phyloP scores from a whole-genome alignment of 1,139 yeast genomes.

The Arxiozyma bovina region DNA sequence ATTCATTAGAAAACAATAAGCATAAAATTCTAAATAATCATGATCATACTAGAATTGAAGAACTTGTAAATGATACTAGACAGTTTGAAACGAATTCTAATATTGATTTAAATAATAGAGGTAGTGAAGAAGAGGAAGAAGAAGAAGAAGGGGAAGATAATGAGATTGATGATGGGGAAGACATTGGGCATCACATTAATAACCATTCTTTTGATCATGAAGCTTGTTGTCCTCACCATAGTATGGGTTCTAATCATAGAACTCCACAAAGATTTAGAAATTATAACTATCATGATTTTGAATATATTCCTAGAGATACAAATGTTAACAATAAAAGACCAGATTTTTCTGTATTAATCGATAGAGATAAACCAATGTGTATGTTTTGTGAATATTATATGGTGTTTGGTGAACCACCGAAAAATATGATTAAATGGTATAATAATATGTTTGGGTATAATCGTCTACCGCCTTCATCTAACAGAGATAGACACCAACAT shows the following conservation, averaged over 20 bases:
- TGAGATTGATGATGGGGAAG: conserved; percentile 3
- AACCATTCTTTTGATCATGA: conserved; percentile 5
- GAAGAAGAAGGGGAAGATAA: not conserved
- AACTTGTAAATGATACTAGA: not conserved
- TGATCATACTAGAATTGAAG: conserved; percentile 1
- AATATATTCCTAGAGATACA: conserved; percentile 10
- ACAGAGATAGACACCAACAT: conserved; percentile 7
- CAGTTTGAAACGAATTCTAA: not conserved
- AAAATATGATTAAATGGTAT: conserved; percentile 42
- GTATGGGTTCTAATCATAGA: conserved; percentile 2
- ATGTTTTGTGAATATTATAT: conserved; percentile 54
- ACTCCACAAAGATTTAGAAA: conserved; percentile 11
- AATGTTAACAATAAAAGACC: conserved; percentile 13
- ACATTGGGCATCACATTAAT: not conserved
- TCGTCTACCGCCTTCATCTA: conserved; percentile 14
- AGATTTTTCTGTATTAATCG: conserved; percentile 23
- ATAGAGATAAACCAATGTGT: conserved; percentile 33
- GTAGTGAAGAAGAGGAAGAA: not conserved
- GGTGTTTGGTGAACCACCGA: conserved; percentile 46
- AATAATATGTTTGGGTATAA: conserved; percentile 30
- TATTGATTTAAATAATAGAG: not conserved
- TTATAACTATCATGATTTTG: conserved; percentile 17
- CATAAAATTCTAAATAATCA: conserved; percentile 2
- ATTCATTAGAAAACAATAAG: not conserved
- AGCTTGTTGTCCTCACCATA: conserved; percentile 14